A percentile compares a stretch with the other conserved stretches of the same genome.
Evolutionary conservation across 2,329 filamentous ascomycete genomes (phyloP).

Genomic region (Rosellinia necatrix): DNA sequence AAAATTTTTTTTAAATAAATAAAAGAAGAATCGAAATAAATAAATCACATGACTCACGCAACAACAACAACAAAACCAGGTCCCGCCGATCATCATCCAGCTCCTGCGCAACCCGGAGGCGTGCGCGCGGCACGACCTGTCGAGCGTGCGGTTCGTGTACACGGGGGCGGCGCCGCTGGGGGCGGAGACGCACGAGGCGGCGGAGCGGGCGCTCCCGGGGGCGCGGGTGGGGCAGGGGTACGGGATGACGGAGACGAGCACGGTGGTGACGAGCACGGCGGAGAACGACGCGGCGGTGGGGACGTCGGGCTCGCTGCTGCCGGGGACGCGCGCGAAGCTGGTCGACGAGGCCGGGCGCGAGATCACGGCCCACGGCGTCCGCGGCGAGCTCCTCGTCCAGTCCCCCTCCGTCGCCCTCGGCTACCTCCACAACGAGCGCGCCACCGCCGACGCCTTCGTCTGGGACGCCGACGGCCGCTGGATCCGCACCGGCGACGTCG

Average conservation of each 20-base stretch:
- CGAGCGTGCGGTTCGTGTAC: slow-evolving; percentile 67
- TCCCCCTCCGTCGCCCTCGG: slow-evolving; percentile 78
- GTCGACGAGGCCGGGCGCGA: slow-evolving; percentile 71
- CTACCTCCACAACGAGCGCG: slow-evolving; percentile 85
- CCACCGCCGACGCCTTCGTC: slow-evolving; percentile 78
- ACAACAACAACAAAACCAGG: too few species aligned
- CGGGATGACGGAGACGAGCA: slow-evolving; percentile 78
- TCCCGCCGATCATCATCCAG: slow-evolving; percentile 81
- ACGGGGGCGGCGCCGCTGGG: slow-evolving; percentile 81
- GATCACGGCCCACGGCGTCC: slow-evolving; percentile 66
- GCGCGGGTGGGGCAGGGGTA: slow-evolving; percentile 71
- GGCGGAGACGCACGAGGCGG: slow-evolving; percentile 69
- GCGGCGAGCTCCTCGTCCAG: slow-evolving; percentile 81
- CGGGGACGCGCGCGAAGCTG: slow-evolving; percentile 67
- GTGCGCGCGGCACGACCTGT: slow-evolving; percentile 71
- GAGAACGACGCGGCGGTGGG: slow-evolving; percentile 70
- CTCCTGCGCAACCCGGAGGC: slow-evolving; percentile 68
- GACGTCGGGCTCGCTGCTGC: slow-evolving; percentile 72
- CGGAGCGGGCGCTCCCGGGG: slow-evolving; percentile 47
- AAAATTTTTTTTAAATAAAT: too few species aligned
- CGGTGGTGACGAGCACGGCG: slow-evolving; percentile 66
- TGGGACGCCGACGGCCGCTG: slow-evolving; percentile 70
- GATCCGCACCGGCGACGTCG: slow-evolving; percentile 87
- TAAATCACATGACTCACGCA: background rate
- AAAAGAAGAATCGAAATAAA: too few species aligned